These are phyloP conservation scores for Arthrobotrys sinensis DNA, from an alignment of 2,329 filamentous ascomycete species.

Conservation along the genomic window DNA sequence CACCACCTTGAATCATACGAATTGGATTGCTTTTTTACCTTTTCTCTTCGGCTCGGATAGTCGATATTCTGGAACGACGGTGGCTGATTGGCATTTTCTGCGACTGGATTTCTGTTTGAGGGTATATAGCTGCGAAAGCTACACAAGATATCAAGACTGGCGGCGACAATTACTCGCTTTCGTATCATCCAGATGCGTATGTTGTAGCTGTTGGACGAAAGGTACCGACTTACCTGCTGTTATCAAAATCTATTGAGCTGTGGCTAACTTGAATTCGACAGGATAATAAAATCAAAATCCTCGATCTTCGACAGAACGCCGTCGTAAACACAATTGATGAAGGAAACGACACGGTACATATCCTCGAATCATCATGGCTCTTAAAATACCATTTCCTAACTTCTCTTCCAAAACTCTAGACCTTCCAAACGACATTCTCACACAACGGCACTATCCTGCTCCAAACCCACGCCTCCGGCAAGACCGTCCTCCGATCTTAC, in stretches of 20 bases:
- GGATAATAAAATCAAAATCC: slow-evolving; percentile 65
- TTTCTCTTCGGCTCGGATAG: slow-evolving; percentile 22
- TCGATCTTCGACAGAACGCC: slow-evolving; percentile 62
- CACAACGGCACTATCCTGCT: slow-evolving; percentile 71
- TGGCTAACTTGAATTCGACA: slow-evolving; percentile 63
- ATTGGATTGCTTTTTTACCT: slow-evolving; percentile 7
- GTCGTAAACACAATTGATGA: slow-evolving; percentile 64
- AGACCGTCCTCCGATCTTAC: slow-evolving; percentile 70
- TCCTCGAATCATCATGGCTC: slow-evolving; percentile 51
- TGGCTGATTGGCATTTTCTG: slow-evolving; percentile 50
- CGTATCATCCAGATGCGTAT: slow-evolving; percentile 71
- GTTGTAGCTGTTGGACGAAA: slow-evolving; percentile 71
- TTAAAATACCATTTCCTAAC: slow-evolving; percentile 62
- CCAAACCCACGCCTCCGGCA: slow-evolving; percentile 70
- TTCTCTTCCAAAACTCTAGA: slow-evolving; percentile 66
- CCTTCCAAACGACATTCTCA: slow-evolving; percentile 72
- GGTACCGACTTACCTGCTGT: slow-evolving; percentile 65
- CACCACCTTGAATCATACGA: neutral
- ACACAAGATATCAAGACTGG: slow-evolving; percentile 65
- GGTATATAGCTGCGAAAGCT: slow-evolving; percentile 58
- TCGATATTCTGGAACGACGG: slow-evolving; percentile 40
- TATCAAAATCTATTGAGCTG: neutral
- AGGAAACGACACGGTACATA: slow-evolving; percentile 53
- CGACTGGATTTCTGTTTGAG: slow-evolving; percentile 32
- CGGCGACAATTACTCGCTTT: slow-evolving; percentile 70